Base-by-base conservation (phyloP, 2,329 filamentous ascomycete genomes). In the Diaporthe longicolla region DNA sequence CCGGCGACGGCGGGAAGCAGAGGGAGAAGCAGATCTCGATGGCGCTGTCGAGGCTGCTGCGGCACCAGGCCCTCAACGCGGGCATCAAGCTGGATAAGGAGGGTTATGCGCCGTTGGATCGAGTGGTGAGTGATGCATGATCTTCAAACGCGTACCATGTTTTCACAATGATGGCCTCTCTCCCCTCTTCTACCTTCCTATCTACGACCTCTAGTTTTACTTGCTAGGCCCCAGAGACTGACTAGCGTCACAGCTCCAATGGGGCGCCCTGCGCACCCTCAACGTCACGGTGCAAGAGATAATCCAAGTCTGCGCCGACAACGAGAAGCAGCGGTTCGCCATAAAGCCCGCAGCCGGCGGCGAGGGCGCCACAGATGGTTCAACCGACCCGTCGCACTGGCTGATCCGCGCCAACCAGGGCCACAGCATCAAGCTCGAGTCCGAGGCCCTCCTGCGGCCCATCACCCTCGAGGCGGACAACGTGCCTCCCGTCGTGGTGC, bases 351-450 rank as follows among this genome's bases (percentile, higher is more conserved):
- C 85, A 2, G 70, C 73, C 17, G 43, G 7, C 29, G 61, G 29
- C 21, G 43, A 26, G 13, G 24, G 19, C 4, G 9, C 50, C 6
- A n/a, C 40, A 2, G 72, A 73, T 13, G 43, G 45, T 21, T 3
- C 50, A 26, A 80, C 81, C 11, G 86, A 93, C 66, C 88, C 94
- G 0, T 82, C 87, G 0, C 88, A 93, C 82, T 98, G 92, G 86
- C 88, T 97, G 43, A 98, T 99, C 84, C 95, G 97, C 79, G 97
- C 97, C 37, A 98, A 97, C 80, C 97, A 98, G 85, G 97, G 97
- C 71, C 97, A 98, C 86, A 95, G 91, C 79, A 94, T 99, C 80
- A 91, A 91, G 79, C 85, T 92, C 48, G 92, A 94, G 37, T 91
- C 91, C n/a, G 90, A 92, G 61, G 89, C 89, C 0, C 88, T 97